phyloP scores from a whole-genome alignment of 2,329 filamentous ascomycete species.

The Sclerotinia sclerotiorum region DNA sequence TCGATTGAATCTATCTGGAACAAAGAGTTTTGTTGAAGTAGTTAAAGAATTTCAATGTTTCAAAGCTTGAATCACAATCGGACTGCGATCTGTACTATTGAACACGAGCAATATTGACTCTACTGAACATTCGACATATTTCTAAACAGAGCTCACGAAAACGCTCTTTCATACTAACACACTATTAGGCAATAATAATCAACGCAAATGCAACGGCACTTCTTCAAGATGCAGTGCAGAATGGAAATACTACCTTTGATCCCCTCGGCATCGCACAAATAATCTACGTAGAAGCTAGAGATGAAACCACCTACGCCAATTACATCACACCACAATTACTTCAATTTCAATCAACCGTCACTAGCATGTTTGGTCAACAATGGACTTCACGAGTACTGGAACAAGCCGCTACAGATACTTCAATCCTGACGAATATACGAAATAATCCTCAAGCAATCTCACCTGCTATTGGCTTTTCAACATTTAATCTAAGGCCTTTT shows the following conservation, averaged over 20 bases:
- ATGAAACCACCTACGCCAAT: constrained; percentile 53
- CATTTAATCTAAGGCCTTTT: constrained; percentile 60
- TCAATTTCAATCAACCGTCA: constrained; percentile 8
- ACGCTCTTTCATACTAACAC: background rate
- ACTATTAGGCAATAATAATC: constrained; percentile 55
- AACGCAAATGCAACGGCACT: constrained; percentile 61
- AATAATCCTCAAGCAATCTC: constrained; percentile 53
- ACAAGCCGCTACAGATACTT: constrained; percentile 35
- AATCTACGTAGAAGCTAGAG: constrained; percentile 54
- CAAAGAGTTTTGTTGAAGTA: background rate
- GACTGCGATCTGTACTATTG: background rate
- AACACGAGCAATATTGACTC: background rate
- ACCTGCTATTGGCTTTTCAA: constrained; percentile 56
- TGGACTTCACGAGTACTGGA: constrained; percentile 33
- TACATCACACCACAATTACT: constrained; percentile 51
- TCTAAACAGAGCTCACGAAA: too few relatives aligned
- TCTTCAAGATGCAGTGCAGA: constrained; percentile 54
- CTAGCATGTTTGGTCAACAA: constrained; percentile 9
- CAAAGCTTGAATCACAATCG: too few relatives aligned
- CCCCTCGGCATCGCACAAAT: constrained; percentile 58
- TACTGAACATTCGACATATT: too few relatives aligned
- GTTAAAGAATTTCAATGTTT: background rate
- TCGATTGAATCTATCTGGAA: background rate
- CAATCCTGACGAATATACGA: constrained; percentile 46
- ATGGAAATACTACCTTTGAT: constrained; percentile 58